A percentile compares a stretch with the other conserved stretches of the same genome.
Evolutionary conservation across 371 early-diverging fungal species (phyloP).

Genomic region (Haplosporangium sp.): DNA sequence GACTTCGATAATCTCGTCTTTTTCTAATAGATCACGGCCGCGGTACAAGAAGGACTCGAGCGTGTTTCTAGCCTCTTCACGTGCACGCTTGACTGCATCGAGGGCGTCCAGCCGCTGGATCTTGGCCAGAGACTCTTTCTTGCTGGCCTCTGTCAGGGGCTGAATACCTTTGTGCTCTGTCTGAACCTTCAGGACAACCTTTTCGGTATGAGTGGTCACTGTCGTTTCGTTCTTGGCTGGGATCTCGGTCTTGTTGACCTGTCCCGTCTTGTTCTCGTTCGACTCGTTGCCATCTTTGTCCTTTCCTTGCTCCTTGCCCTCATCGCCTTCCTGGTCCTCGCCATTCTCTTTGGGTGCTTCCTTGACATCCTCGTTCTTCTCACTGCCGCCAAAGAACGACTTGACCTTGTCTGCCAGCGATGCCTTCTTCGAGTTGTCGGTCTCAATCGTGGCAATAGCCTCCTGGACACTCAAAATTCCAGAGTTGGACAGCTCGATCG

Average conservation of each 20-base stretch:
- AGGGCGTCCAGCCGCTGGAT: conserved; percentile 36
- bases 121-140: conserved; percentile 44
- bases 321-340: conserved; percentile 34
- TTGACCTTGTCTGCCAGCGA: conserved; percentile 72
- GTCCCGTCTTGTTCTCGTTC: conserved; percentile 24
- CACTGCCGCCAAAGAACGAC: conserved; percentile 78
- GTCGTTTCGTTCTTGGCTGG: conserved; percentile 62
- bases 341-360: conserved; percentile 34
- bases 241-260: conserved; percentile 23
- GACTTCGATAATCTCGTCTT: conserved; percentile 73
- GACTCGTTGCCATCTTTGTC: conserved; percentile 11
- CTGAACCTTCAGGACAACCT: conserved; percentile 56
- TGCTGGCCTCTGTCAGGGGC: conserved; percentile 31
- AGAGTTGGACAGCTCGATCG: conserved; percentile 76
- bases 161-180: conserved; percentile 38
- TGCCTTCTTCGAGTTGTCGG: conserved; percentile 56
- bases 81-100: conserved; percentile 74
- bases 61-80: conserved; percentile 88
- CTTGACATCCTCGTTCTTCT: conserved; percentile 46
- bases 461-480: conserved; percentile 73
- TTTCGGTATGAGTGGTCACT: conserved; percentile 53
- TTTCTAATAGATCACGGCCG: conserved; percentile 82
- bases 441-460: conserved; percentile 64
- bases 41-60: conserved; percentile 93
- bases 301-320: conserved; percentile 33